Percentiles rank a stretch among this genome's conserved stretches.
Conservation (phyloP, 75 land plant species). For the Isoetes taiwanensis region DNA sequence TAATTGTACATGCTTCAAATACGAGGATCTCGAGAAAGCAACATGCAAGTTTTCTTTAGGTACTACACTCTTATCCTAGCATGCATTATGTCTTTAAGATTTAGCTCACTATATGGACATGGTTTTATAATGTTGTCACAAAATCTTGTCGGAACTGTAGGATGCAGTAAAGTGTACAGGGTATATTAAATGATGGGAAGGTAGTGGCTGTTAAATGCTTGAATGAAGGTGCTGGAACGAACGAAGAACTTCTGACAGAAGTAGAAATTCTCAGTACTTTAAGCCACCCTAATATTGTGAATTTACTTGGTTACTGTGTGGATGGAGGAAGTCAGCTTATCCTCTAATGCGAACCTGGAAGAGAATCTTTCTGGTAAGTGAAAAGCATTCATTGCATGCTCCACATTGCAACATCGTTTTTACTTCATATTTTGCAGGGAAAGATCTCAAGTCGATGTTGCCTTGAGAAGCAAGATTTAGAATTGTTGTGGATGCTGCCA, state of each 20-base stretch:
- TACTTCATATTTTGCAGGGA: neutral
- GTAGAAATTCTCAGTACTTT: neutral
- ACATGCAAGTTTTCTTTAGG: no score
- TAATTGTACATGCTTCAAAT: no score
- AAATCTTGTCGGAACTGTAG: neutral
- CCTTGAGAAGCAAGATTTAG: neutral
- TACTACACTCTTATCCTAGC: no score
- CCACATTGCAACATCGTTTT: neutral
- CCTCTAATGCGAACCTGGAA: constrained; percentile 3
- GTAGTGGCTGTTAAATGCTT: neutral
- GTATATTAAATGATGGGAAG: neutral
- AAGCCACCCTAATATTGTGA: constrained; percentile 1
- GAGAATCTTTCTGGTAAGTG: neutral
- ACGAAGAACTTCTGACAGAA: constrained; percentile 3
- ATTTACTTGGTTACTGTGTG: neutral
- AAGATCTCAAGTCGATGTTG: neutral
- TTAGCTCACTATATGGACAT: no score
- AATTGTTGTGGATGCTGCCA: neutral
- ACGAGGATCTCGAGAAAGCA: no score
- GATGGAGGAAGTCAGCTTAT: neutral
- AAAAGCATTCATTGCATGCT: neutral
- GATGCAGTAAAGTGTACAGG: constrained; percentile 2
- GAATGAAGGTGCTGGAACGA: neutral
- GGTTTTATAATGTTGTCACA: no score
- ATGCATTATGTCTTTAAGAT: no score